Evolutionary conservation across 2,329 filamentous ascomycete genomes (phyloP), one percentile per base, ranked within the genome.

Genomic region (Neurospora crassa): DNA sequence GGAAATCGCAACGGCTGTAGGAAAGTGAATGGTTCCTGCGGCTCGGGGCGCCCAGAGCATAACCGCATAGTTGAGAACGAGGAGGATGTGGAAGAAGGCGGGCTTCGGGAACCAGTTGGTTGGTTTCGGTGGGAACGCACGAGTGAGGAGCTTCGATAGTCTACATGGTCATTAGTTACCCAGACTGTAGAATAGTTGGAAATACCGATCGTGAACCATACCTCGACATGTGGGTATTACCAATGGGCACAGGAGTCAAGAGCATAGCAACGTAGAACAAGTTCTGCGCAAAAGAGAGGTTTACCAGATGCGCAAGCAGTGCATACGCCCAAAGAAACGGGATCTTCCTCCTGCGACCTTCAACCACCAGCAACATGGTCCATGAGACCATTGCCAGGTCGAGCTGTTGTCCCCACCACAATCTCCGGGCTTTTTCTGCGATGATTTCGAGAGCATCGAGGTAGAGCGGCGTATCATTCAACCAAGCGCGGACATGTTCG

Each of bases 331-430:
- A 85, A 1, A 87, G 79, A 69, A 84, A 80, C 0, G 86, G 83
- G 12, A 91, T 85, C 20, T 84, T 84, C 70, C 88, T 85, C 74
- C 87, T 82, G 67, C 84, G 83, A 75, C 89, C 88, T 78, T 90
- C 86, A 47, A 89, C 82, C 2, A 87, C 85, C 40, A 90, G 80
- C 72, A 89, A 85, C 67, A 87, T 79, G 70, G 84, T 86, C 82
- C 86, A 89, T 1, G 86, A 83, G 40, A 86, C 80, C 14, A 84
- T 81, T 40, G 83, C 85, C 14, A 87, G 80, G 71, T 88, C 86
- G 63, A 87, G 81, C 79, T 91, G 88, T 73, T 87, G 87, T 7
- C 85, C 87, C 86, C 89, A 90, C 84, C 88, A 88, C 76, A 88
- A 85, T 18, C 87, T 84, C 68, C 85, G 84, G 3, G 84, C 81